These are phyloP conservation scores for Xylaria sp. DNA, from an alignment of 2,329 filamentous ascomycete species.

Conservation along the genomic window DNA sequence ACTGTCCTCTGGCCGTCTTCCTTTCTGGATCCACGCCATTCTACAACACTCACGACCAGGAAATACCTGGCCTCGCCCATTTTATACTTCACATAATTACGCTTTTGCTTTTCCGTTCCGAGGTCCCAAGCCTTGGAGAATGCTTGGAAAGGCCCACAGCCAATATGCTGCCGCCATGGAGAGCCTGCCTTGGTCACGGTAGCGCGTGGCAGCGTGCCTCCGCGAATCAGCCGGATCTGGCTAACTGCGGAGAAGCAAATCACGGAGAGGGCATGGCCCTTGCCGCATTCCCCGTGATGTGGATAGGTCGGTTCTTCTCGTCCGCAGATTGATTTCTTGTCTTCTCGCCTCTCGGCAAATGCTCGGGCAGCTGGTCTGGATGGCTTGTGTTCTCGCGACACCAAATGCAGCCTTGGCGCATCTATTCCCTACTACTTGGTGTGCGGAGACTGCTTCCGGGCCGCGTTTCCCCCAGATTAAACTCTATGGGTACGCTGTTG, in stretches of 20 bases:
- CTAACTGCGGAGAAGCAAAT: constrained; percentile 46
- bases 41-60: not conserved
- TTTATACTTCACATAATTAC: constrained; percentile 38
- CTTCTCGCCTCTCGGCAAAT: constrained; percentile 37
- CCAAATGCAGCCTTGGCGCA: constrained; percentile 7
- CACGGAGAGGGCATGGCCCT: constrained; percentile 37
- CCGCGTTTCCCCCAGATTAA: constrained; percentile 47
- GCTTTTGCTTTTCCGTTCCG: not conserved
- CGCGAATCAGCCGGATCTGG: constrained; percentile 42
- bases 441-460: constrained; percentile 39
- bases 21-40: constrained; percentile 6
- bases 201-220: constrained; percentile 27
- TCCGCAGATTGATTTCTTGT: constrained; percentile 1
- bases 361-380: constrained; percentile 27
- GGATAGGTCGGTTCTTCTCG: constrained; percentile 42
- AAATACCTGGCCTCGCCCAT: constrained; percentile 13
- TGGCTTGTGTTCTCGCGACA: constrained; percentile 11
- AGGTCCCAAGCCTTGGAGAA: constrained; percentile 11
- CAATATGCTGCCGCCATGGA: constrained; percentile 33
- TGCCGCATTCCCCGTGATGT: constrained; percentile 38
- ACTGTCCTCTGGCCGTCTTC: not conserved
- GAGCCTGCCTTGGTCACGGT: constrained; percentile 12
- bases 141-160: constrained; percentile 28
- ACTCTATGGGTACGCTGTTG: constrained; percentile 26
- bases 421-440: constrained; percentile 3